Evolutionary conservation across 768 basidiomycete species (phyloP), one percentile per base, ranked within the genome.

Genomic region (Sarcodon sp.): DNA sequence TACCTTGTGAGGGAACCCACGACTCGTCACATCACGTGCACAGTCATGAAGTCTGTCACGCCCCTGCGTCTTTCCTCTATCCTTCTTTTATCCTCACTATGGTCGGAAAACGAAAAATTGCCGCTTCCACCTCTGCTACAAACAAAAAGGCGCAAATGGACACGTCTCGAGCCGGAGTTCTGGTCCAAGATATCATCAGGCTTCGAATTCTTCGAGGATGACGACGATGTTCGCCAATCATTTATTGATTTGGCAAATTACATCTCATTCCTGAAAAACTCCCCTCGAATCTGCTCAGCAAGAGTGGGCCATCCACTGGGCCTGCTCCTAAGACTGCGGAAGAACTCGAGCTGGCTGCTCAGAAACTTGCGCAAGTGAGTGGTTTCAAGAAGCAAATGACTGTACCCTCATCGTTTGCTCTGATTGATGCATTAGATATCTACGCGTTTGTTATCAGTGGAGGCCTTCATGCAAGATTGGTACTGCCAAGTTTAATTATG

Each of bases 331-430:
- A 67, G 63, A 59, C 65, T 0, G 54, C 57, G 5, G 62, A 64
- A 35, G 63, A 74, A 47, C 48, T 76, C 31, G 57, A 63, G n/a
- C 63, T 47, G 0, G 71, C 69, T 3, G 70, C 69, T 0, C 68
- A 66, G 52, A 76, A 72, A 51, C 58, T 77, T 13, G 54, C 66
- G 21, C 66, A 63, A 50, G 70, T 65, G 18, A 73, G 70, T 54
- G 73, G 73, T 0, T 77, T 78, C 47, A 67, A 53, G 53, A 73
- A 75, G 51, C 71, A 76, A 60, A 72, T 77, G 72, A 57, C 51
- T 10, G 67, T 69, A 47, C 43, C 61, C 21, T 4, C 21, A 27
- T 62, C 44, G 49, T 49, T 38, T 5, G 3, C n/a, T 11, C 12
- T 11, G 21, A 33, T 12, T 3, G 27, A 15, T 36, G 13, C 16